A percentile compares a stretch with the other conserved stretches of the same genome.
Conservation (phyloP, 1,284 basidiomycete genomes). For the Neotropicomus parvogracilis region DNA sequence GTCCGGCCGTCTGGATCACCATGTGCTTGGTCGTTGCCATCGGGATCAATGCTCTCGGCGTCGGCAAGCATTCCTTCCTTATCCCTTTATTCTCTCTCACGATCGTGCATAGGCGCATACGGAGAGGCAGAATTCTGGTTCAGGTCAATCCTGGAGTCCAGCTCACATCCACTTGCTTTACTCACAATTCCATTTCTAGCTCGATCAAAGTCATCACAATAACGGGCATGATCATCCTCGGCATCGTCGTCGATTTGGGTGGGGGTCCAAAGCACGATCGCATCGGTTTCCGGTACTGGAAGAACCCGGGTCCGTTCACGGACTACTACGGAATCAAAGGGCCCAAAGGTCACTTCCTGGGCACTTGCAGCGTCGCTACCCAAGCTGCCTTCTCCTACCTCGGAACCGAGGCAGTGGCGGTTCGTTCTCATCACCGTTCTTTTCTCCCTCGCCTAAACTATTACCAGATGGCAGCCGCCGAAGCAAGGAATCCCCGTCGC, state of each 20-base stretch:
- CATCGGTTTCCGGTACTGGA: slow-evolving; percentile 48
- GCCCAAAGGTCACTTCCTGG: slow-evolving; percentile 41
- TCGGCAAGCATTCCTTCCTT: slow-evolving; percentile 33
- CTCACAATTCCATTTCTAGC: slow-evolving; percentile 16
- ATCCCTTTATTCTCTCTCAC: not conserved
- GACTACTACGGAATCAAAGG: slow-evolving; percentile 32
- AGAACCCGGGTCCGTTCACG: slow-evolving; percentile 41
- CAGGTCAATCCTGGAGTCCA: slow-evolving; percentile 11
- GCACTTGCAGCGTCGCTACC: slow-evolving; percentile 44
- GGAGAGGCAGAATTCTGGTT: slow-evolving; percentile 58
- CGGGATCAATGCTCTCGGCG: slow-evolving; percentile 58
- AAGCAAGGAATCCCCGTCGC: slow-evolving; percentile 35
- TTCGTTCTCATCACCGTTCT: slow-evolving; percentile 9
- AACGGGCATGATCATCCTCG: slow-evolving; percentile 42
- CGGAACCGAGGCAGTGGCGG: slow-evolving; percentile 58
- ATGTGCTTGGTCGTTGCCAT: slow-evolving; percentile 61
- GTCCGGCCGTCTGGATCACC: slow-evolving; percentile 60
- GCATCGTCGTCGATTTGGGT: slow-evolving; percentile 44
- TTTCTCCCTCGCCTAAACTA: not conserved
- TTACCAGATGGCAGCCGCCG: slow-evolving; percentile 47
- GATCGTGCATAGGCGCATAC: slow-evolving; percentile 34
- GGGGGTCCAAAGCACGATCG: slow-evolving; percentile 39
- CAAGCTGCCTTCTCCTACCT: slow-evolving; percentile 49
- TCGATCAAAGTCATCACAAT: slow-evolving; percentile 47
- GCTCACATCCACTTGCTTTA: not conserved